Evolutionary conservation across 192 early-diverging fungal species (phyloP).

Genomic region (Mortierella antarctica): DNA sequence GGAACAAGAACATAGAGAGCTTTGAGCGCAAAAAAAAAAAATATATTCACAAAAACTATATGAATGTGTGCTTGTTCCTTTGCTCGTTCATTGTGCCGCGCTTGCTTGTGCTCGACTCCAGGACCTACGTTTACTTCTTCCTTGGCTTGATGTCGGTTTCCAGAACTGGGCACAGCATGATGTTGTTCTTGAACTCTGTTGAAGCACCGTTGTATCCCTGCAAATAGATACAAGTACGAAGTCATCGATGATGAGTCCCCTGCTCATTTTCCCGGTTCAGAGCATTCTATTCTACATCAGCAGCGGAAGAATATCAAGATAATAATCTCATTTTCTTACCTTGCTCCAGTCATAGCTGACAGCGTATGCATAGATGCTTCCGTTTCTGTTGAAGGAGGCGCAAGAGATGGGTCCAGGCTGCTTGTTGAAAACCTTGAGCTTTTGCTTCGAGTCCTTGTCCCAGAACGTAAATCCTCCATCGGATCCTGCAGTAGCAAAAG

Average conservation of each 20-base stretch:
- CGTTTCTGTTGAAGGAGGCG: slow-evolving; percentile 83
- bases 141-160: slow-evolving; percentile 50
- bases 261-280: background rate
- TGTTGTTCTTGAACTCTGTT: slow-evolving; percentile 31
- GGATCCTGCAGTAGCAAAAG: slow-evolving; percentile 89
- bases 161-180: slow-evolving; percentile 45
- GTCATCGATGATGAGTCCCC: background rate
- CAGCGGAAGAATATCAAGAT: background rate
- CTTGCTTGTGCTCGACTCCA: background rate
- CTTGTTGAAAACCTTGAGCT: slow-evolving; percentile 80
- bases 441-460: slow-evolving; percentile 95
- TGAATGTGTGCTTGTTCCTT: background rate
- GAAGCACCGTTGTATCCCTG: slow-evolving; percentile 40
- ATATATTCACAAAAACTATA: background rate
- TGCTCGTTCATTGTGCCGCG: background rate
- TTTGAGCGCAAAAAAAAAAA: background rate
- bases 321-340: slow-evolving; percentile 35
- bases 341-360: slow-evolving; percentile 90
- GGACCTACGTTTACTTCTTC: slow-evolving; percentile 32
- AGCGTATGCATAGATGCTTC: slow-evolving; percentile 92
- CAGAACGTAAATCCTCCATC: slow-evolving; percentile 93
- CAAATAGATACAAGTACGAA: background rate
- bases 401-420: slow-evolving; percentile 74
- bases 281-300: background rate
- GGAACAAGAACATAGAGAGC: background rate